Conservation (phyloP, 441 rosid genomes). For the Croton laevigatus region DNA sequence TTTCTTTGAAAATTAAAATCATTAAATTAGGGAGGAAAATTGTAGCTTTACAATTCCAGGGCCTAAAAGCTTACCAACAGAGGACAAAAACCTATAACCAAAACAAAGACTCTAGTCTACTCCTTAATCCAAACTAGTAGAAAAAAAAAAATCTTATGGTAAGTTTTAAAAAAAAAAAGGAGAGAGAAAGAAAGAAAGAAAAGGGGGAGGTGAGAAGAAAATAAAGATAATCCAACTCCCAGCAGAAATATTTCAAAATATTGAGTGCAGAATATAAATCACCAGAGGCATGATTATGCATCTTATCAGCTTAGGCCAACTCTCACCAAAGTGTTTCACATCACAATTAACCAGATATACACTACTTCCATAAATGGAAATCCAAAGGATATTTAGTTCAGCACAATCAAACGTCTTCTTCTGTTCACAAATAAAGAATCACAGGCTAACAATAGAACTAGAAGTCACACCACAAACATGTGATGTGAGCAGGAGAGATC, state of each 20-base stretch:
- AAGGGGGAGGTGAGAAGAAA: no score
- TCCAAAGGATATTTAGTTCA: conserved; percentile 2
- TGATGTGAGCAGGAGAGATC: conserved; percentile 19
- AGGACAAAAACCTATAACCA: not conserved
- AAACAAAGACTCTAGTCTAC: no score
- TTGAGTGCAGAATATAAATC: not conserved
- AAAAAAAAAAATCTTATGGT: no score
- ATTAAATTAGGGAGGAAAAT: not conserved
- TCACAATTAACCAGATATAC: not conserved
- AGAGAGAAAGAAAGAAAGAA: not conserved
- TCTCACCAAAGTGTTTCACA: not conserved
- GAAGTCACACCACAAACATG: not conserved
- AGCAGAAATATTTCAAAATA: not conserved
- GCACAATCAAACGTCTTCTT: not conserved
- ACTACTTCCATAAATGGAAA: conserved; percentile 2
- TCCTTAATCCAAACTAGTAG: no score
- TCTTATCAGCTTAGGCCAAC: not conserved
- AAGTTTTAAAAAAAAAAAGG: not conserved
- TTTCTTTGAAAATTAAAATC: not conserved
- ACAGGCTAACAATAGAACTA: not conserved
- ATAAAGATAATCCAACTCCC: not conserved
- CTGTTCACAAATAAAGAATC: no score
- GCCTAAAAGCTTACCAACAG: not conserved
- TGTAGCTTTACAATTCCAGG: not conserved
- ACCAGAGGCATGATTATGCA: not conserved